Evolutionary conservation across 495 filamentous ascomycete genomes (phyloP).

Genomic region (Talaromyces borbonicus): DNA sequence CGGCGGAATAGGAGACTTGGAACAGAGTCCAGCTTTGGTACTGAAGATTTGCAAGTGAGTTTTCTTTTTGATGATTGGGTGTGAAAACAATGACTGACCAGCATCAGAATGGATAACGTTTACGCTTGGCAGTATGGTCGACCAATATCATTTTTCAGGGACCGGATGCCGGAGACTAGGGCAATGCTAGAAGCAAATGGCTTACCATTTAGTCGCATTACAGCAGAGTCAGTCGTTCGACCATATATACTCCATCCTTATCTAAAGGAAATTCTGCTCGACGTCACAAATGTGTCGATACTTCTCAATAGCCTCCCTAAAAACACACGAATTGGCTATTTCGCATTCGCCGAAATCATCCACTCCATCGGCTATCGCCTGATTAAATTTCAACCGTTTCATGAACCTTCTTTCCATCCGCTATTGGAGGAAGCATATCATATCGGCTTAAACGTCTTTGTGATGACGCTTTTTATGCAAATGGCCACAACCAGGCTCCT

Average conservation of each 20-base stretch:
- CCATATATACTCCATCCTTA: conserved; percentile 8
- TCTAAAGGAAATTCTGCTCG: conserved; percentile 10
- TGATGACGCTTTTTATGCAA: conserved; percentile 17
- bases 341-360: conserved; percentile 13
- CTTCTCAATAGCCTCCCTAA: conserved; percentile 10
- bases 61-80: background rate
- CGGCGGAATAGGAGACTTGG: conserved; percentile 14
- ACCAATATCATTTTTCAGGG: conserved; percentile 15
- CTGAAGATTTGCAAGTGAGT: conserved; percentile 20
- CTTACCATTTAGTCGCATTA: conserved; percentile 1
- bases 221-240: background rate
- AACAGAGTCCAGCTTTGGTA: conserved; percentile 11
- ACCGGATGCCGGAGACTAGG: conserved; percentile 13
- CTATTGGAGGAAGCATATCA: conserved; percentile 11
- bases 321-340: conserved; percentile 7
- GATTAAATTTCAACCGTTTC: conserved; percentile 12
- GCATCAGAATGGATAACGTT: conserved; percentile 12
- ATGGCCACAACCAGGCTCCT: conserved; percentile 10
- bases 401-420: background rate
- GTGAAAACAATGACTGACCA: background rate
- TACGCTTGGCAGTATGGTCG: conserved; percentile 14
- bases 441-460: conserved; percentile 15
- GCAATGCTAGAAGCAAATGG: conserved; percentile 7
- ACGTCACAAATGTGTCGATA: conserved; percentile 9
- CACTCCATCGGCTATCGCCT: conserved; percentile 16